A percentile compares a stretch with the other conserved stretches of the same genome.
These are phyloP conservation scores for Pleurotus tuoliensis DNA, from an alignment of 768 basidiomycete species.

Conservation along the genomic window DNA sequence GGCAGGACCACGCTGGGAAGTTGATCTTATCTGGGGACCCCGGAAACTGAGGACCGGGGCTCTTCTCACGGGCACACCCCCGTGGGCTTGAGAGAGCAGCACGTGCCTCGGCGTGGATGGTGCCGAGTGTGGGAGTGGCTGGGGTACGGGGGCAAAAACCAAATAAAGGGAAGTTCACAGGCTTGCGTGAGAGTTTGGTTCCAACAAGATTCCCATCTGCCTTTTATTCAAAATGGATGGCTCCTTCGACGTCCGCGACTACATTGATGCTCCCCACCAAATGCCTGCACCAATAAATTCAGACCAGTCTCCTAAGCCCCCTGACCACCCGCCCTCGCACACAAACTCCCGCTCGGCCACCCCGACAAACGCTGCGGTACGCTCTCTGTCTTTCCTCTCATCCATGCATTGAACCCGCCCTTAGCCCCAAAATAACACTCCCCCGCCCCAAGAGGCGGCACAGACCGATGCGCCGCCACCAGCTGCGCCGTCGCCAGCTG, in stretches of 20 bases:
- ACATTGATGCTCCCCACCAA: slow-evolving; percentile 1
- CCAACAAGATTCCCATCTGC: slow-evolving; percentile 6
- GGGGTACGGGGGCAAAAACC: slow-evolving; percentile 1
- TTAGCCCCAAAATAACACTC: slow-evolving; percentile 24
- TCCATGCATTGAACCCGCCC: slow-evolving; percentile 5
- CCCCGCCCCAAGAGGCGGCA: slow-evolving; percentile 18
- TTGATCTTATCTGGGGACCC: background rate
- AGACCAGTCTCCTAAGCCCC: background rate
- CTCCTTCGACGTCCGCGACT: slow-evolving; percentile 7
- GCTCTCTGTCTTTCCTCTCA: slow-evolving; percentile 20
- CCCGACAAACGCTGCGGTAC: slow-evolving; percentile 14
- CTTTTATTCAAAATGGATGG: slow-evolving; percentile 7
- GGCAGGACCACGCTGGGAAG: background rate
- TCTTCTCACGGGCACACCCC: background rate
- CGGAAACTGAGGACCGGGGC: background rate
- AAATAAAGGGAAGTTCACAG: slow-evolving; percentile 9
- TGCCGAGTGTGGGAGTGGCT: background rate
- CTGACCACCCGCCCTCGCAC: slow-evolving; percentile 8
- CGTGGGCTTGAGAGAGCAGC: background rate
- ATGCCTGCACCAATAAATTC: background rate
- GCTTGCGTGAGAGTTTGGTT: slow-evolving; percentile 8
- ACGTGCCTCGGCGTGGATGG: background rate
- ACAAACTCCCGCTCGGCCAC: slow-evolving; percentile 16
- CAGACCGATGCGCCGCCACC: slow-evolving; percentile 19
- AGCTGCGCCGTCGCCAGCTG: slow-evolving; percentile 17